These are phyloP conservation scores for Beverwykella pulmonaria DNA, from an alignment of 495 filamentous ascomycete genomes.

Conservation along the genomic window DNA sequence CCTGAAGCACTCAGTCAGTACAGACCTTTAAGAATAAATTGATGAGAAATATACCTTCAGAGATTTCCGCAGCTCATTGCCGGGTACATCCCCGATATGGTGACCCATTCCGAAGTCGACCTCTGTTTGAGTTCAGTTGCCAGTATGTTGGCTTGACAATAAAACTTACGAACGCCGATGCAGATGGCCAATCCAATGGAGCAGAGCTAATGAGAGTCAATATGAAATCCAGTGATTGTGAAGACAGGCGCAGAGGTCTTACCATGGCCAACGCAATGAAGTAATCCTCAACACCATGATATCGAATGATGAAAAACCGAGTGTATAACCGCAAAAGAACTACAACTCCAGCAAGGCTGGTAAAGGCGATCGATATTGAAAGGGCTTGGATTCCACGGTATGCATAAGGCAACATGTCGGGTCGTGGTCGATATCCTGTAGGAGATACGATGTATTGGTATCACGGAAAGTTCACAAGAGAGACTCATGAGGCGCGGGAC, in stretches of 20 bases:
- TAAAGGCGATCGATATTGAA: slow-evolving; percentile 17
- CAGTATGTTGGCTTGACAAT: not conserved
- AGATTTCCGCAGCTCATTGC: slow-evolving; percentile 18
- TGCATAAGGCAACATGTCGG: not conserved
- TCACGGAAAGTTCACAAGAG: too few species aligned
- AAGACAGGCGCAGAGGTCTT: not conserved
- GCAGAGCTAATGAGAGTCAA: slow-evolving; percentile 23
- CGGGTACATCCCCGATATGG: slow-evolving; percentile 8
- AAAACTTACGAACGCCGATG: slow-evolving; percentile 28
- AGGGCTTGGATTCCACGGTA: slow-evolving; percentile 11
- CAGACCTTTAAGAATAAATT: not conserved
- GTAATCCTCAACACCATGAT: slow-evolving; percentile 34
- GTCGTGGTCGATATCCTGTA: not conserved
- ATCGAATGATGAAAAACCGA: slow-evolving; percentile 29
- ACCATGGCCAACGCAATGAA: slow-evolving; percentile 36
- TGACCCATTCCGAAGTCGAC: slow-evolving; percentile 39
- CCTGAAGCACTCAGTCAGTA: slow-evolving; percentile 21
- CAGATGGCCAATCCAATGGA: slow-evolving; percentile 38
- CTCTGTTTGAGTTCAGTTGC: slow-evolving; percentile 12
- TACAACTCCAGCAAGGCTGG: slow-evolving; percentile 22
- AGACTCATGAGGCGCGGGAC: not conserved
- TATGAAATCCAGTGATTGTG: not conserved
- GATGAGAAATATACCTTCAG: slow-evolving; percentile 17
- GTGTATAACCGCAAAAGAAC: slow-evolving; percentile 35
- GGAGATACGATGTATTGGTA: too few species aligned